Conservation (phyloP, 2,329 filamentous ascomycete species). For the Aureobasidium sp. region DNA sequence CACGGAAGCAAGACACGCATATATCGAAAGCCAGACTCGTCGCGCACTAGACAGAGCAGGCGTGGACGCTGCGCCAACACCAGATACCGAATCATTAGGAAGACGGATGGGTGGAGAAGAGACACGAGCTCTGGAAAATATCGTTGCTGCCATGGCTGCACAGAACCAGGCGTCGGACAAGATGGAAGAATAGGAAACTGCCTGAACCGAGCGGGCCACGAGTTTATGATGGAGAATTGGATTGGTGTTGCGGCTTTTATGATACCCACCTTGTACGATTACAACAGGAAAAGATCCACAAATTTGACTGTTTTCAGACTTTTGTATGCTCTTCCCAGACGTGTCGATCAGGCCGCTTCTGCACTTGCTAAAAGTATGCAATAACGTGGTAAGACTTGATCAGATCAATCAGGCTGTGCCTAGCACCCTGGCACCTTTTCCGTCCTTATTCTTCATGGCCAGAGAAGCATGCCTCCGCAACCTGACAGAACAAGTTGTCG, state of each 20-base stretch:
- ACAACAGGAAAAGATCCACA: too few species aligned
- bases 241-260: neutral
- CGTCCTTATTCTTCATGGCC: too few species aligned
- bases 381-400: too few species aligned
- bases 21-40: slow-evolving; percentile 73
- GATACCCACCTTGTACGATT: neutral
- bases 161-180: neutral
- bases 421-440: too few species aligned
- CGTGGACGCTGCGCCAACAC: slow-evolving; percentile 44
- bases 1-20: slow-evolving; percentile 66
- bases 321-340: too few species aligned
- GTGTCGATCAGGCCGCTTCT: too few species aligned
- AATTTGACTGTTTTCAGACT: too few species aligned
- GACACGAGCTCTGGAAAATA: slow-evolving; percentile 31
- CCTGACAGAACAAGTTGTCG: too few species aligned
- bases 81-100: slow-evolving; percentile 23
- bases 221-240: neutral
- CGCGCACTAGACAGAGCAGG: slow-evolving; percentile 70
- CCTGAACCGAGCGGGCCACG: neutral
- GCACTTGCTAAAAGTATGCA: too few species aligned
- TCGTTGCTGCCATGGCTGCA: slow-evolving; percentile 29
- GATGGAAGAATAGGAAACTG: slow-evolving; percentile 16
- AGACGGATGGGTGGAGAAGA: slow-evolving; percentile 29
- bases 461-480: too few species aligned
- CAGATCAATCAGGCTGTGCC: too few species aligned